Percentiles rank a stretch among this genome's conserved stretches.
Conservation (phyloP, 352 stramenopile species). For the Phytopythium cucurbitacearum region DNA sequence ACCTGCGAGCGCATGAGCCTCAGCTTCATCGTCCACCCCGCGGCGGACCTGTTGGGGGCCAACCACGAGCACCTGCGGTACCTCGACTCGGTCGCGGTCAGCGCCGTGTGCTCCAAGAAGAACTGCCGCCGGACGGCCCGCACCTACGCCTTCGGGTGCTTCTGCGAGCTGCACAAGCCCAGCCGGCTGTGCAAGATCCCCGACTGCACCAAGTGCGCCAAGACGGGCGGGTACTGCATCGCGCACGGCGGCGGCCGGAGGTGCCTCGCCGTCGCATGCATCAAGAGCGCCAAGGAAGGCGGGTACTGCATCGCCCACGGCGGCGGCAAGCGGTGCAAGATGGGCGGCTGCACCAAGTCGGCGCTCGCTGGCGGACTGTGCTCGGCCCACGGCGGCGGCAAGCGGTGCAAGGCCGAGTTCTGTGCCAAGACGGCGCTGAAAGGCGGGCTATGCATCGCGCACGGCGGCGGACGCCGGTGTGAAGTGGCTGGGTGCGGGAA, state of each 20-base stretch:
- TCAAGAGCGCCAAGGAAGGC: constrained; percentile 71
- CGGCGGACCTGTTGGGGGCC: constrained; percentile 3
- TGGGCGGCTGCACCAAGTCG: constrained; percentile 54
- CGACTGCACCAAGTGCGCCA: constrained; percentile 56
- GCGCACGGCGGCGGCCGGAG: constrained; percentile 59
- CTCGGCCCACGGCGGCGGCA: constrained; percentile 64
- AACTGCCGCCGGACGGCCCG: constrained; percentile 54
- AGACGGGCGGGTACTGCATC: constrained; percentile 76
- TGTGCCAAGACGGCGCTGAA: constrained; percentile 71
- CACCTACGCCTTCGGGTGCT: constrained; percentile 35
- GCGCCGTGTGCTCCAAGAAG: constrained; percentile 51
- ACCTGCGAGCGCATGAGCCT: constrained; percentile 45
- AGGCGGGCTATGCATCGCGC: constrained; percentile 55
- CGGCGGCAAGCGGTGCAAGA: constrained; percentile 49
- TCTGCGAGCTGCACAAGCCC: constrained; percentile 65
- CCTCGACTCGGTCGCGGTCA: constrained; percentile 4
- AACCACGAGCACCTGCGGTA: constrained; percentile 3
- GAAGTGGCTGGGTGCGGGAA: constrained; percentile 43
- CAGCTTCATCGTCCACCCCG: constrained; percentile 53
- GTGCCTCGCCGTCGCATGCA: constrained; percentile 43
- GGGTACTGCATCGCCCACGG: constrained; percentile 64
- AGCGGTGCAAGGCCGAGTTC: constrained; percentile 36
- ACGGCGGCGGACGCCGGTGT: constrained; percentile 57
- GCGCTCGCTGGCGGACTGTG: constrained; percentile 59
- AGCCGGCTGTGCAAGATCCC: constrained; percentile 62